Base-by-base conservation (phyloP, 164 flowering plant species). In the Macadamia tetraphylla region DNA sequence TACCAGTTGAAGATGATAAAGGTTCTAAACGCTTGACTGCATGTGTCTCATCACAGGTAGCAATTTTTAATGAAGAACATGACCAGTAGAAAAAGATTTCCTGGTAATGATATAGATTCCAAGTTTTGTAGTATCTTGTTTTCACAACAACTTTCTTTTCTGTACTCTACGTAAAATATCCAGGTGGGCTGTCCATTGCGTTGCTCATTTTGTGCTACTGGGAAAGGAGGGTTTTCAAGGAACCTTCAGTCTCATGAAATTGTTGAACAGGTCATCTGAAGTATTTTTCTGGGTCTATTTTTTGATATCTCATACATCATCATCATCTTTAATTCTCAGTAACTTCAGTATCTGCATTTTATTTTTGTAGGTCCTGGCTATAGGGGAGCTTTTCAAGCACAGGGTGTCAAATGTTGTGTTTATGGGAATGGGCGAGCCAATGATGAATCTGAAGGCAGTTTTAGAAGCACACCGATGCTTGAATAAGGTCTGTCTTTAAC, bases 361-460 rank as follows among this genome's bases (percentile, higher is more conserved):
- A 23, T 48, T 62, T 66, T n/a, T 66, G 69, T 78, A 95, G 98
- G 97, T 95, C 0, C 76, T 92, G 80, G 94, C 92, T 42, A 81
- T 92, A 71, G 99, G 92, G 79, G 99, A 95, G 71, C 64, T 84
- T 58, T 95, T 95, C 82, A 80, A 92, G 67, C 82, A 79, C 17
- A 87, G 97, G 70, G 99, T 95, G 72, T 81, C 97, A 46, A 95
- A 95, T 86, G 97, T 92, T 40, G 98, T 95, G 60, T 95, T 92
- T 77, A 95, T 95, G 99, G 98, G 98, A 68, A 92, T 95, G 99
- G 99, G 99, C 31, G 99, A 95, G 77, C 99, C 98, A 42, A 91
- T 95, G 99, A 73, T 95, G 78, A 95, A 95, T 75, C 62, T 95
- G 75, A 95, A 92, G 67, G 77, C 93, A 43, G 96, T 95, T 69